phyloP scores from a whole-genome alignment of 306 rosid genomes.

The Acacia melanoxylon region DNA sequence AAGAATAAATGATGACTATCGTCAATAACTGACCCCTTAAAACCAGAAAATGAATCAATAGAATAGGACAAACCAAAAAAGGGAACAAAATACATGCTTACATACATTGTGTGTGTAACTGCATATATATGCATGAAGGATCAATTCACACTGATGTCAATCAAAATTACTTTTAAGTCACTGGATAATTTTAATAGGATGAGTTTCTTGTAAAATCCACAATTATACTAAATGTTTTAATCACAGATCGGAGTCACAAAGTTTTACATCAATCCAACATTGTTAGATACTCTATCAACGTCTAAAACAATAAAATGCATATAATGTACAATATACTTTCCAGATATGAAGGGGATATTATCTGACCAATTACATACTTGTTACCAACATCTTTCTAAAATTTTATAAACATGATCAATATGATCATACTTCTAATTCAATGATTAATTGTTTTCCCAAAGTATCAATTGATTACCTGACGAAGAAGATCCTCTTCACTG shows the following conservation, averaged over 20 bases:
- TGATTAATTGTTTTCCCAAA: neutral
- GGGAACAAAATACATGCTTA: neutral
- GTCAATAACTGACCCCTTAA: neutral
- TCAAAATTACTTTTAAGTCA: neutral
- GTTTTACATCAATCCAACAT: neutral
- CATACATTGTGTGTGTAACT: neutral
- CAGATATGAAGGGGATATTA: neutral
- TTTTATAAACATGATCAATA: neutral
- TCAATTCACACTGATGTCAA: neutral
- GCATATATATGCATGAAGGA: neutral
- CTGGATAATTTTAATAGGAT: neutral
- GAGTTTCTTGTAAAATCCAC: neutral
- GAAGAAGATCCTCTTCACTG: conserved; percentile 73
- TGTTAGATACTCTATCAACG: neutral
- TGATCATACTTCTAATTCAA: neutral
- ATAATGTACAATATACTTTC: neutral
- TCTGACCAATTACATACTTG: neutral
- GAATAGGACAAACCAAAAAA: neutral
- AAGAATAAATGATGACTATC: neutral
- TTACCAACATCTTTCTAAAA: neutral
- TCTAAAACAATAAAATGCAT: neutral
- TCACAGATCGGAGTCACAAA: neutral
- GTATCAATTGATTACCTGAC: conserved; percentile 48
- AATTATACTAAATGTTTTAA: neutral
- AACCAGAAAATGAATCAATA: conserved; percentile 14